phyloP scores from a whole-genome alignment of 495 filamentous ascomycete species.

The Hypoxylon crocopeplum region DNA sequence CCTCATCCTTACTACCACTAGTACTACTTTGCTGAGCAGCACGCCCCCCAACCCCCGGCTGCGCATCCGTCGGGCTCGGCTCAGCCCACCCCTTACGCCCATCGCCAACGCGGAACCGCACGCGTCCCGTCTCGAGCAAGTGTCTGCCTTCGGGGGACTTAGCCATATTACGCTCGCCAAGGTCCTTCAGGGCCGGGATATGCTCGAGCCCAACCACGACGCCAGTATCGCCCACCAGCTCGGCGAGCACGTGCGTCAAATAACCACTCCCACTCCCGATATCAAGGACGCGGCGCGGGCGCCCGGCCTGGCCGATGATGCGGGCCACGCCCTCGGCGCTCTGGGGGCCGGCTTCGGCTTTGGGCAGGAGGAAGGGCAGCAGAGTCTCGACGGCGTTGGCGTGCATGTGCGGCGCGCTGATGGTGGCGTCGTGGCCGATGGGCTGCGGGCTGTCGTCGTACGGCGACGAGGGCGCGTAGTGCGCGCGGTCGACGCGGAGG shows the following conservation, averaged over 20 bases:
- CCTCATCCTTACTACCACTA: conserved; percentile 38
- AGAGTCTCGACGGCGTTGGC: conserved; percentile 76
- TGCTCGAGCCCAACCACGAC: conserved; percentile 91
- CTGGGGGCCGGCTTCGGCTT: conserved; percentile 33
- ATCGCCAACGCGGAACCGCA: conserved; percentile 80
- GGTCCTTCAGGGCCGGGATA: conserved; percentile 75
- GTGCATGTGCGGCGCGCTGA: conserved; percentile 98
- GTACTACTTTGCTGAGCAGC: no score
- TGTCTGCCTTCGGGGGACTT: conserved; percentile 71
- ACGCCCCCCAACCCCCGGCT: conserved; percentile 30
- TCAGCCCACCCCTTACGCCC: conserved; percentile 76
- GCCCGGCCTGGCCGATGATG: not conserved
- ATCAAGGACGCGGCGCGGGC: conserved; percentile 70
- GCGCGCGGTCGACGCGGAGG: conserved; percentile 82
- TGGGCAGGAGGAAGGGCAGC: conserved; percentile 62
- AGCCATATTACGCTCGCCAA: conserved; percentile 75
- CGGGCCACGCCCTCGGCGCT: conserved; percentile 37
- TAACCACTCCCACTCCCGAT: conserved; percentile 93
- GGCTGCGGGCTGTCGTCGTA: conserved; percentile 91
- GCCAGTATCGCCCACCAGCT: conserved; percentile 67
- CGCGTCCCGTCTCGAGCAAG: conserved; percentile 65
- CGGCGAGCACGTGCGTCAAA: conserved; percentile 86
- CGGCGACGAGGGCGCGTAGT: conserved; percentile 72
- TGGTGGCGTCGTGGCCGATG: conserved; percentile 89
- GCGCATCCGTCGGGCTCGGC: conserved; percentile 40